Evolutionary conservation across 2,329 filamentous ascomycete species (phyloP).

Genomic region (Scopulariopsis brevicaulis): DNA sequence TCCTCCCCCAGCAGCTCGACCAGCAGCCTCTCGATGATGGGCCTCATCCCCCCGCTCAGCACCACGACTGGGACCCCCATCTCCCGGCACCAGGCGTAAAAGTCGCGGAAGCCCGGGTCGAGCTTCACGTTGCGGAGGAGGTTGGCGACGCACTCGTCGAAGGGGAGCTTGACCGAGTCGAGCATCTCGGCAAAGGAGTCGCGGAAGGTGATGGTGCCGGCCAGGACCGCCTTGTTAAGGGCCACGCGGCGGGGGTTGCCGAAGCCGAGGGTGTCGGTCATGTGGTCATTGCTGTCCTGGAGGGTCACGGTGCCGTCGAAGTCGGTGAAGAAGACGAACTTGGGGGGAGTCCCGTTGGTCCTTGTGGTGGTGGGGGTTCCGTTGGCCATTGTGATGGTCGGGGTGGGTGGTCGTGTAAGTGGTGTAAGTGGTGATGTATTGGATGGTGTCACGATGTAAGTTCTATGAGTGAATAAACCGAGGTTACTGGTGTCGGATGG

Average conservation of each 20-base stretch:
- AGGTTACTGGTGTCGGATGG: not conserved
- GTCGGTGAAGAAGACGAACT: constrained; percentile 97
- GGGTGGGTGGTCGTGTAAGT: not conserved
- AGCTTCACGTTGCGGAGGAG: constrained; percentile 76
- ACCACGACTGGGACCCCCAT: constrained; percentile 90
- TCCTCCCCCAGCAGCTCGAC: constrained; percentile 67
- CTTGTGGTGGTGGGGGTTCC: not conserved
- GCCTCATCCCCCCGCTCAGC: constrained; percentile 84
- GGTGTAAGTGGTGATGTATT: not conserved
- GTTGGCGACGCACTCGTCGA: constrained; percentile 67
- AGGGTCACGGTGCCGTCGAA: constrained; percentile 93
- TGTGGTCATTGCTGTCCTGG: constrained; percentile 52
- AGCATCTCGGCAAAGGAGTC: constrained; percentile 89
- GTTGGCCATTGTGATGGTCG: not conserved
- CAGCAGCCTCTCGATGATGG: constrained; percentile 77
- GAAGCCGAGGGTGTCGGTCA: constrained; percentile 89
- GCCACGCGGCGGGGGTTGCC: constrained; percentile 58
- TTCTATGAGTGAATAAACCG: not conserved
- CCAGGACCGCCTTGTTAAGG: constrained; percentile 68
- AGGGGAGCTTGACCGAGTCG: constrained; percentile 71
- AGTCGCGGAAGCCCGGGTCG: constrained; percentile 79
- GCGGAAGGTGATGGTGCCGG: constrained; percentile 61
- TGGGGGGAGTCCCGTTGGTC: constrained; percentile 46
- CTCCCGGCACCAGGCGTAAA: constrained; percentile 69
- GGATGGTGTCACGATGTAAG: not conserved